Evolutionary conservation across 176 grass and related monocot species (phyloP), one percentile per base, ranked within the genome.

Genomic region (Hsuehochloa calcarea): DNA sequence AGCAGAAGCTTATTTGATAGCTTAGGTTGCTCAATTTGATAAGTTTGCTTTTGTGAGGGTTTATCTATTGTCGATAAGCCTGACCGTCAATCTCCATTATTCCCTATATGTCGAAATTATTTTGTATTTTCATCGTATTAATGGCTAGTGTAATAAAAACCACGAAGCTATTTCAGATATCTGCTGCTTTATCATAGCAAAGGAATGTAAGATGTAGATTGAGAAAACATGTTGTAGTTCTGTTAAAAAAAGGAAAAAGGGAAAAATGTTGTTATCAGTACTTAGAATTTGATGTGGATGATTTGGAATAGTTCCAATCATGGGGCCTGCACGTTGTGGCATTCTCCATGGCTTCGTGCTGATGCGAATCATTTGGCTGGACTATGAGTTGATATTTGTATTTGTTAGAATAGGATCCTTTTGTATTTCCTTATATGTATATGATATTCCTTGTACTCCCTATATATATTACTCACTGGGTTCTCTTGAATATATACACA

Each of bases 341-440:
- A 72, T 61, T 37, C 11, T 63, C 26, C 19, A 37, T 62, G 7
- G 69, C 27, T 70, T 45, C 63, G 10, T 85, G 43, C 45, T 85
- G 13, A 17, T 14, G 54, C 35, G 25, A 77, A 68, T 69, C 46
- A 47, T 80, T 75, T 39, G 2, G 5, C 65, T 50, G 19, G 35
- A 72, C 14, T 31, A 20, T 69, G 46, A 65, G 35, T 87, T 75
- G 51, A 40, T 84, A 17, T 60, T 19, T 75, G 15, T 61, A 14
- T n/a, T n/a, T n/a, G n/a, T n/a, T n/a, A n/a, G n/a, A n/a, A n/a
- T n/a, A n/a, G n/a, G n/a, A n/a, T n/a, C n/a, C n/a, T n/a, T n/a
- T n/a, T n/a, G n/a, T n/a, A n/a, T n/a, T n/a, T n/a, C n/a, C n/a
- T n/a, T n/a, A n/a, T n/a, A n/a, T n/a, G n/a, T n/a, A n/a, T n/a